phyloP scores from a whole-genome alignment of 495 filamentous ascomycete genomes.

The Annulohypoxylon moriforme region DNA sequence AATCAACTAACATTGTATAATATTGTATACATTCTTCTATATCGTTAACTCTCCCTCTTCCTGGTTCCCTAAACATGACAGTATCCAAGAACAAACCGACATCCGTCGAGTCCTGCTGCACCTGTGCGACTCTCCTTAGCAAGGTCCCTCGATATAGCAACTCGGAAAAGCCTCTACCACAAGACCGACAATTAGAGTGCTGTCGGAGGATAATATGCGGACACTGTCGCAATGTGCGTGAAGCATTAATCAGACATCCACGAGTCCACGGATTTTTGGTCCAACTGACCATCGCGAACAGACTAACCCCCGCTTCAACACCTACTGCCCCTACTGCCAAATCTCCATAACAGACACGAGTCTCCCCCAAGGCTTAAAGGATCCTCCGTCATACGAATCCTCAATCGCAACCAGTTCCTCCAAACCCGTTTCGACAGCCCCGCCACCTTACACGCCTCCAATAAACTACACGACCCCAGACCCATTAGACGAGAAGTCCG shows the following conservation, averaged over 20 bases:
- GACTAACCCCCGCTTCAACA: slow-evolving; percentile 74
- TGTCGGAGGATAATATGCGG: slow-evolving; percentile 76
- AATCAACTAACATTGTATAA: not conserved
- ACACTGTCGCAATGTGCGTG: slow-evolving; percentile 69
- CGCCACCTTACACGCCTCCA: slow-evolving; percentile 55
- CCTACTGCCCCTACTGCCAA: slow-evolving; percentile 72
- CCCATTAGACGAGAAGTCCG: slow-evolving; percentile 43
- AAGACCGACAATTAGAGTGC: slow-evolving; percentile 67
- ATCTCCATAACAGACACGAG: slow-evolving; percentile 59
- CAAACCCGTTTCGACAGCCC: slow-evolving; percentile 45
- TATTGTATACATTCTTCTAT: slow-evolving; percentile 5
- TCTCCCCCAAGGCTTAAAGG: slow-evolving; percentile 65
- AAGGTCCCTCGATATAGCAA: slow-evolving; percentile 56
- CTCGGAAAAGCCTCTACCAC: slow-evolving; percentile 65
- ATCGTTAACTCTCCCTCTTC: not conserved
- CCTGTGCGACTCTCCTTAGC: slow-evolving; percentile 69
- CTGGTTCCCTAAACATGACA: slow-evolving; percentile 34
- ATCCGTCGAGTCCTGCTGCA: slow-evolving; percentile 68
- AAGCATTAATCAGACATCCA: not conserved
- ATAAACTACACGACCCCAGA: slow-evolving; percentile 10
- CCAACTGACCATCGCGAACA: slow-evolving; percentile 46
- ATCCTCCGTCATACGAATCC: slow-evolving; percentile 69
- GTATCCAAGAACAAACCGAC: slow-evolving; percentile 29
- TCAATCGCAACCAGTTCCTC: slow-evolving; percentile 42
- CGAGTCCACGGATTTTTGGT: not conserved